Percentiles rank a stretch among this genome's conserved stretches.
Conservation (phyloP, 257 asterid genomes). For the Nicotiana knightiana region DNA sequence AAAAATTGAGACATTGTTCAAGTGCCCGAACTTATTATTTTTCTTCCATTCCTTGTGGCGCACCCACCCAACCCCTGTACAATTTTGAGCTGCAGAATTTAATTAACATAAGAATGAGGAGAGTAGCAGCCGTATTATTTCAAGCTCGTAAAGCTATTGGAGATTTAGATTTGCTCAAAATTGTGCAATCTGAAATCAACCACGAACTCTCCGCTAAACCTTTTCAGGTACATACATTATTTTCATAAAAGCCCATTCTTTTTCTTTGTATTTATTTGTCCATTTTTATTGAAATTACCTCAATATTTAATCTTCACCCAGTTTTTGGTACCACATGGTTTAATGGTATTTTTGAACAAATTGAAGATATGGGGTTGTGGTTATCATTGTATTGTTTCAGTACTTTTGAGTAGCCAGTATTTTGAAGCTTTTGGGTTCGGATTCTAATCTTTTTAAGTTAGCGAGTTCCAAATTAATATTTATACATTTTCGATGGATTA, state of each 20-base stretch:
- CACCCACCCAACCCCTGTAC: too few relatives aligned
- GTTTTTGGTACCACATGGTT: neutral
- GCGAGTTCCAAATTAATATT: too few relatives aligned
- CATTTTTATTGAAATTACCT: neutral
- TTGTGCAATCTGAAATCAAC: conserved; percentile 66
- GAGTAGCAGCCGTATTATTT: conserved; percentile 30
- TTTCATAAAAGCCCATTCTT: neutral
- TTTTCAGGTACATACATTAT: conserved; percentile 39
- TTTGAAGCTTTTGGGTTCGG: too few relatives aligned
- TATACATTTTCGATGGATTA: too few relatives aligned
- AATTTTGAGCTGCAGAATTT: too few relatives aligned
- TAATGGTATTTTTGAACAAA: neutral
- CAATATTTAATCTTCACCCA: neutral
- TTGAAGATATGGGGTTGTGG: neutral
- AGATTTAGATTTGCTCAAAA: conserved; percentile 56
- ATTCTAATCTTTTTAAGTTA: too few relatives aligned
- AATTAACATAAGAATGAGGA: conserved; percentile 26
- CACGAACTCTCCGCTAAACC: conserved; percentile 53
- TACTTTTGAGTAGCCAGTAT: neutral
- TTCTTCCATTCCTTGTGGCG: too few relatives aligned
- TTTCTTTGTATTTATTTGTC: neutral
- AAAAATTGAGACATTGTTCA: too few relatives aligned
- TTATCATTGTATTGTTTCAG: neutral
- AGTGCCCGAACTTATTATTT: too few relatives aligned
- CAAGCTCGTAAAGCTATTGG: conserved; percentile 42